phyloP scores from a whole-genome alignment of 805 yeast species.

The Saturnispora saitoi region DNA sequence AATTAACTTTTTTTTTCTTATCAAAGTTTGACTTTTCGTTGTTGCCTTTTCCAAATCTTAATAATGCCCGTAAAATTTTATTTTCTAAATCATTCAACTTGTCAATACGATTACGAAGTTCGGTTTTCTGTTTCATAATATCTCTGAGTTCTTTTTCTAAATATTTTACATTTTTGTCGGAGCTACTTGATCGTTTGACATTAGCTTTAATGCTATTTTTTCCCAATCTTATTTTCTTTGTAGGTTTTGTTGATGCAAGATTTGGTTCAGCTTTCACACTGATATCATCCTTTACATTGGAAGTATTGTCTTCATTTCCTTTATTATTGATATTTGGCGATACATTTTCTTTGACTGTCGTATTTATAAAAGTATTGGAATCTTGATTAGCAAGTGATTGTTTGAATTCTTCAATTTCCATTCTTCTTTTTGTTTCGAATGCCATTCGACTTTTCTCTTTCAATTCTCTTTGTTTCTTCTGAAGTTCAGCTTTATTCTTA shows the following conservation, averaged over 20 bases:
- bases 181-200: background rate
- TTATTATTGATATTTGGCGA: background rate
- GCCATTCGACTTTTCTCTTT: background rate
- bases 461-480: background rate
- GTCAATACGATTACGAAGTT: background rate
- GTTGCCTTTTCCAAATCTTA: background rate
- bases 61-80: background rate
- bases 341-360: background rate
- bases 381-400: background rate
- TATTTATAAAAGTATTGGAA: background rate
- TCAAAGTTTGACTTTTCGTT: background rate
- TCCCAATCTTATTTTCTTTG: background rate
- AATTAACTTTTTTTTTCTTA: background rate
- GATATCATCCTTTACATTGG: background rate
- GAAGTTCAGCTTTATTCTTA: no score
- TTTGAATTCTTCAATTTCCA: background rate
- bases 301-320: no score
- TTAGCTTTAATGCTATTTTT: background rate
- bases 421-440: constrained; percentile 1
- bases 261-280: no score
- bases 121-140: background rate
- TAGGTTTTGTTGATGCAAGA: background rate
- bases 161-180: background rate
- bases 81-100: background rate
- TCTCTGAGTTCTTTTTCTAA: background rate